These are phyloP conservation scores for Xylaria curta DNA, from an alignment of 495 filamentous ascomycete species.

Conservation along the genomic window DNA sequence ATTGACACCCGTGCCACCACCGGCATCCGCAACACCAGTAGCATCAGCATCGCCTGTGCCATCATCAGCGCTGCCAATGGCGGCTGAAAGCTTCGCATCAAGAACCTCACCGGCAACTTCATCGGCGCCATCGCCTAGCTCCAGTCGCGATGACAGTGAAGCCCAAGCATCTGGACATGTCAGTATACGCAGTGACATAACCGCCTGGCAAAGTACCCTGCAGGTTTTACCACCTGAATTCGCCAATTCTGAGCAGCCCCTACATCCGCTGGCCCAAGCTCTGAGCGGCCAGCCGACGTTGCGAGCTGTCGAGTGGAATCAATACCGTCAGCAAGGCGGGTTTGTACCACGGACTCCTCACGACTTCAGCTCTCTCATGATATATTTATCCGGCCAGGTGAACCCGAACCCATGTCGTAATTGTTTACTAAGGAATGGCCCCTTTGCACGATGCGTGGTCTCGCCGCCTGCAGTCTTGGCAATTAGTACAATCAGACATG, in stretches of 20 bases:
- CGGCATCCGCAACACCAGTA: neutral
- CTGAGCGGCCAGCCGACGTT: constrained; percentile 29
- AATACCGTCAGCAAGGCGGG: constrained; percentile 29
- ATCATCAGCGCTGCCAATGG: neutral
- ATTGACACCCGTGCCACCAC: neutral
- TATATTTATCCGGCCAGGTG: constrained; percentile 38
- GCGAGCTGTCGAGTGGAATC: constrained; percentile 37
- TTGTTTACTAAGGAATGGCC: constrained; percentile 35
- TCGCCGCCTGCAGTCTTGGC: constrained; percentile 32
- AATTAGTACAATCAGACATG: constrained; percentile 30
- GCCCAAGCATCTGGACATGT: constrained; percentile 1
- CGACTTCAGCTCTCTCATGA: constrained; percentile 38
- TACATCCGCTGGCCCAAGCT: constrained; percentile 33
- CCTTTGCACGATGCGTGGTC: constrained; percentile 33
- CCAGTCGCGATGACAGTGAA: constrained; percentile 17
- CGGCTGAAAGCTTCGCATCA: neutral
- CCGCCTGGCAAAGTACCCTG: constrained; percentile 33
- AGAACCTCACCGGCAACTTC: neutral
- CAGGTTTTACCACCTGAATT: constrained; percentile 30
- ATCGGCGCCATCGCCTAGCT: neutral
- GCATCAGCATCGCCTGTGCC: constrained; percentile 1
- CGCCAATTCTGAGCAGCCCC: constrained; percentile 8
- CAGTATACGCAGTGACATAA: constrained; percentile 21
- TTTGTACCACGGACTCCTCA: constrained; percentile 32
- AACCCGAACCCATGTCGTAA: constrained; percentile 38